Evolutionary conservation across 2,329 filamentous ascomycete genomes (phyloP), one percentile per base, ranked within the genome.

Genomic region (Pseudogymnoascus sp.): DNA sequence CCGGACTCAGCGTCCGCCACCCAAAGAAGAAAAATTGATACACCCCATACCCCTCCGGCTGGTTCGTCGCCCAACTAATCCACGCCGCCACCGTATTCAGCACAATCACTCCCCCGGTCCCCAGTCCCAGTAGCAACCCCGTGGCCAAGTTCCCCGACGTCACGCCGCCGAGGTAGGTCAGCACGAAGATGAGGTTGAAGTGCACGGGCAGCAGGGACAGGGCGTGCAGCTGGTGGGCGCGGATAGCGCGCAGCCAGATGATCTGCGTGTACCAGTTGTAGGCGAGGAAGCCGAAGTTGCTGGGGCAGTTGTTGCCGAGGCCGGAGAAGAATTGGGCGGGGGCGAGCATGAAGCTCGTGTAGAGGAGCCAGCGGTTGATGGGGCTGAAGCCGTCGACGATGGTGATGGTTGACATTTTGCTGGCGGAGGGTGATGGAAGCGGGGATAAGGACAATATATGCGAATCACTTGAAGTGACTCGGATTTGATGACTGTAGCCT

Each of bases 211-310:
- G 26, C 24, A 50, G 24, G 24, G 44, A 50, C 3, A 50, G 40
- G 6, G 62, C 60, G 60, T 62, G 60, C 4, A 63, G 17, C 13
- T 63, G 3, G 26, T 62, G 50, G 15, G 10, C 21, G 11, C 24
- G 26, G 41, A 62, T 57, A 31, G 62, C 62, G 10, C 15, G 13
- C 4, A 58, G 47, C 62, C 60, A 63, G 6, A 9, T 17, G 26
- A 63, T 40, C 58, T 63, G 62, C 17, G 59, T 63, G 44, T 63
- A 63, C 39, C 60, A 63, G 62, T 62, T 63, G 62, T 62, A 63
- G 39, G 60, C 62, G 9, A 63, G 60, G 26, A 63, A 63, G 31
- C 62, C 62, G 10, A 62, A 5, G 41, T 63, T 63, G 44, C 60
- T 62, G 15, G 62, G 62, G 24, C 60, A 63, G 60, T 63, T 58